Percentiles rank a stretch among this genome's conserved stretches.
Evolutionary conservation across 164 flowering plant species (phyloP).

Genomic region (Stephania japonica): DNA sequence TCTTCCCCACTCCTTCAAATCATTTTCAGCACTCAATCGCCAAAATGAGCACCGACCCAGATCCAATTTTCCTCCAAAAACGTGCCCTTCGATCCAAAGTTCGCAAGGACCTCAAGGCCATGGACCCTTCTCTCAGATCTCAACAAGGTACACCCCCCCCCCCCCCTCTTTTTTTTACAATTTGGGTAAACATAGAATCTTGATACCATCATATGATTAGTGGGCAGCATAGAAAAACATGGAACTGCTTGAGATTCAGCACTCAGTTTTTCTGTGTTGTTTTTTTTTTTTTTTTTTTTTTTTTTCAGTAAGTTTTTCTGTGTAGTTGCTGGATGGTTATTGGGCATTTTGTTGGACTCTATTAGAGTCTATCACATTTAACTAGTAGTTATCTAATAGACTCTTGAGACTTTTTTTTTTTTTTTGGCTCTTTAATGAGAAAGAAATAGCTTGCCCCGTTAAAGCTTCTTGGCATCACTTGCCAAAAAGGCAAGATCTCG

Average conservation of each 20-base stretch:
- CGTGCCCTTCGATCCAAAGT: constrained; percentile 50
- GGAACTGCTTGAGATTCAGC: background rate
- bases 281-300: background rate
- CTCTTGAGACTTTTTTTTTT: too few species aligned
- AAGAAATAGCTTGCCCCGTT: too few species aligned
- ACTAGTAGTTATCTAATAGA: too few species aligned
- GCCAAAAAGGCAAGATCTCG: too few species aligned
- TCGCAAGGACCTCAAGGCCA: constrained; percentile 56
- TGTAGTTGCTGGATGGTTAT: background rate
- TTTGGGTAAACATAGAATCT: too few species aligned
- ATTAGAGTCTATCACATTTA: too few species aligned
- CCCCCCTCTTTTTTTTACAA: background rate
- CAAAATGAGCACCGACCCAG: constrained; percentile 17
- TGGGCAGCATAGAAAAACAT: background rate
- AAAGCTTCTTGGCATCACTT: too few species aligned
- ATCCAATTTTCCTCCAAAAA: constrained; percentile 53
- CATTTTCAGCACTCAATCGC: constrained; percentile 10
- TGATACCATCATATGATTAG: background rate
- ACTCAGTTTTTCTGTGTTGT: background rate
- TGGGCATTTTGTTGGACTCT: background rate
- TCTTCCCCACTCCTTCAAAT: constrained; percentile 4
- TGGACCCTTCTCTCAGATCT: constrained; percentile 55
- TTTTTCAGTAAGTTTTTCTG: background rate
- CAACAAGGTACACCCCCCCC: background rate
- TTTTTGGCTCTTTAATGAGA: too few species aligned